Evolutionary conservation across 2,329 filamentous ascomycete genomes (phyloP), one percentile per base, ranked within the genome.

Genomic region (Cordyceps fumosorosea): DNA sequence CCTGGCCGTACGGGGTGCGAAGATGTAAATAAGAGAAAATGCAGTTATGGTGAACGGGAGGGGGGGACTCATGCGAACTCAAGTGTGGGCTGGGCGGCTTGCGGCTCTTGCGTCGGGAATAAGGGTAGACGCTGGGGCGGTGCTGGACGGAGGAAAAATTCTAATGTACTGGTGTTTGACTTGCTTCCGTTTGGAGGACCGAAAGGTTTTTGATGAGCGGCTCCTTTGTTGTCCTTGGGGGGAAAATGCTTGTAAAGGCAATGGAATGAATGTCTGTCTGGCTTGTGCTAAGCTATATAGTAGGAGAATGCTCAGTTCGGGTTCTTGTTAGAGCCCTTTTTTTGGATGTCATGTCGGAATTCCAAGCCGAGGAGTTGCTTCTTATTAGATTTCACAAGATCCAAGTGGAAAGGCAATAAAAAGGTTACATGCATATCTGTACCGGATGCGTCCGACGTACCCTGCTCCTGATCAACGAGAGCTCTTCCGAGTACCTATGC

Each of bases 1-100:
- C 64, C 77, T 97, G 64, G 93, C 93, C 1, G 88, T 91, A 40
- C 64, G 66, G 26, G 76, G 76, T 3, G 73, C 75, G 6, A 73
- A 67, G 55, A 72, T 73, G 69, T 61, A 20, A 60, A 12, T 7
- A 54, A 47, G 22, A 24, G 24, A 24, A 42, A 16, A 16, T n/a
- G 14, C 18, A 26, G 22, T 11, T 10, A 22, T 37, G 18, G 10
- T 52, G 50, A 22, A 20, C 16, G 18, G 26, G 26, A 37, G 34
- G 32, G 20, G n/a, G 14, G 2, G 48, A 18, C 16, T 7, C 8
- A 29, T 34, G 29, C 34, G 50, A 32, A 22, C 6, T 44, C 6
- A 44, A n/a, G 40, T 7, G 18, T 16, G 40, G 45, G 3, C 12
- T 22, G 22, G 22, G 45, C 29, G 45, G 45, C 12, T 14, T 6